A percentile compares a stretch with the other conserved stretches of the same genome.
phyloP scores from a whole-genome alignment of 805 yeast species.

The Yamadazyma takamatsuzukensis region DNA sequence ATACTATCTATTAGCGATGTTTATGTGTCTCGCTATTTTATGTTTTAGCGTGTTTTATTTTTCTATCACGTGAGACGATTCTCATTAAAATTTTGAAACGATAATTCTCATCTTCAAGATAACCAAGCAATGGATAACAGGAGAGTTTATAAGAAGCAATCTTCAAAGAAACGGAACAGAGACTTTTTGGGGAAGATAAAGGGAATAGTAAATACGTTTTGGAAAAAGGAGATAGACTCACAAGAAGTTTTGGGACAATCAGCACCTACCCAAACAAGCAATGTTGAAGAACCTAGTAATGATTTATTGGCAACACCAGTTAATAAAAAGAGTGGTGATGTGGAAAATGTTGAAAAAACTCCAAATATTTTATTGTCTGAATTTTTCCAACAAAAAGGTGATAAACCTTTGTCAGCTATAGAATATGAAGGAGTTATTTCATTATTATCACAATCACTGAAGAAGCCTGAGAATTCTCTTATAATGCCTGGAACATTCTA shows the following conservation, averaged over 20 bases:
- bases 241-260: neutral
- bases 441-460: conserved; percentile 24
- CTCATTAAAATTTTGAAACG: too few relatives aligned
- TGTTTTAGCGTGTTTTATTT: too few relatives aligned
- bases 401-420: conserved; percentile 63
- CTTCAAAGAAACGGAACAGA: conserved; percentile 1
- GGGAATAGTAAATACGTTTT: too few relatives aligned
- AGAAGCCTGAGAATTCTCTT: conserved; percentile 6
- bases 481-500: conserved; percentile 13
- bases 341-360: conserved; percentile 12
- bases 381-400: conserved; percentile 74
- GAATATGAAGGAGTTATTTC: conserved; percentile 82
- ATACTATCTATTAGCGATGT: neutral
- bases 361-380: conserved; percentile 59
- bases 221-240: conserved; percentile 1
- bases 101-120: too few relatives aligned
- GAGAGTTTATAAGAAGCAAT: conserved; percentile 10
- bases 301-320: neutral
- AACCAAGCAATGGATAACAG: conserved; percentile 15
- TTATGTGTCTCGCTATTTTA: too few relatives aligned
- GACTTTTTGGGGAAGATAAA: conserved; percentile 2
- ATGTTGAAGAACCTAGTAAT: neutral
- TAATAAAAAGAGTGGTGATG: too few relatives aligned
- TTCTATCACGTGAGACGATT: too few relatives aligned
- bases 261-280: conserved; percentile 1